Percentiles rank a stretch among this genome's conserved stretches.
Conservation (phyloP, 2,329 filamentous ascomycete species). For the Akanthomyces dipterigenus region DNA sequence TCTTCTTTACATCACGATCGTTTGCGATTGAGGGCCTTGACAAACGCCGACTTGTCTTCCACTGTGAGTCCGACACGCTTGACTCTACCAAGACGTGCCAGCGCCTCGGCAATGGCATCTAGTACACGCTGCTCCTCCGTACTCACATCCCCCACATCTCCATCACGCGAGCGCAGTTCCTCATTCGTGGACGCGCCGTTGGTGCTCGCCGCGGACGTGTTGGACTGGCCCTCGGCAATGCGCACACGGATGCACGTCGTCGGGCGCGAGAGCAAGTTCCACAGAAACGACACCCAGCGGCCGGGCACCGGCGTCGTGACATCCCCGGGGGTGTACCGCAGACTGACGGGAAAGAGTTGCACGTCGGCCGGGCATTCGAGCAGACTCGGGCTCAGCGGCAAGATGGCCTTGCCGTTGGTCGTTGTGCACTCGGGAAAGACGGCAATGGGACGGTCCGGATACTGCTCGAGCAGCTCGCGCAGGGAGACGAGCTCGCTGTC, state of each 20-base stretch:
- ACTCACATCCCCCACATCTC: constrained; percentile 30
- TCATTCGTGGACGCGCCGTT: constrained; percentile 27
- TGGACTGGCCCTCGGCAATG: constrained; percentile 69
- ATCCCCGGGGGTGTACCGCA: constrained; percentile 83
- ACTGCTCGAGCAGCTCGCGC: constrained; percentile 53
- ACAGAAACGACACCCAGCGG: constrained; percentile 66
- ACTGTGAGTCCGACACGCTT: constrained; percentile 83
- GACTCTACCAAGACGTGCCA: constrained; percentile 80
- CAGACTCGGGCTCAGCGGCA: constrained; percentile 75
- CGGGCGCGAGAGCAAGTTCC: constrained; percentile 76
- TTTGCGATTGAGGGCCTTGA: constrained; percentile 55
- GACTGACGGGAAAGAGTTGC: constrained; percentile 82
- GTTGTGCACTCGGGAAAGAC: constrained; percentile 93
- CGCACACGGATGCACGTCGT: constrained; percentile 88
- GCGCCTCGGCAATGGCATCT: constrained; percentile 73
- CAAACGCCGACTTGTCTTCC: constrained; percentile 75
- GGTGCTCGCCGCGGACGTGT: constrained; percentile 34
- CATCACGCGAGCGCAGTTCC: constrained; percentile 23
- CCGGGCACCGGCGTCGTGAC: constrained; percentile 85
- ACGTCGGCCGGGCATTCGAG: constrained; percentile 58
- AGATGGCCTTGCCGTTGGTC: constrained; percentile 84
- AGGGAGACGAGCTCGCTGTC: constrained; percentile 52
- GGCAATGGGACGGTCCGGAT: constrained; percentile 71
- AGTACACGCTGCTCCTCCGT: constrained; percentile 62
- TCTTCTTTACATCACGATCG: constrained; percentile 23